Base-by-base conservation (phyloP, 2,329 filamentous ascomycete species). In the Zymoseptoria crescenta region DNA sequence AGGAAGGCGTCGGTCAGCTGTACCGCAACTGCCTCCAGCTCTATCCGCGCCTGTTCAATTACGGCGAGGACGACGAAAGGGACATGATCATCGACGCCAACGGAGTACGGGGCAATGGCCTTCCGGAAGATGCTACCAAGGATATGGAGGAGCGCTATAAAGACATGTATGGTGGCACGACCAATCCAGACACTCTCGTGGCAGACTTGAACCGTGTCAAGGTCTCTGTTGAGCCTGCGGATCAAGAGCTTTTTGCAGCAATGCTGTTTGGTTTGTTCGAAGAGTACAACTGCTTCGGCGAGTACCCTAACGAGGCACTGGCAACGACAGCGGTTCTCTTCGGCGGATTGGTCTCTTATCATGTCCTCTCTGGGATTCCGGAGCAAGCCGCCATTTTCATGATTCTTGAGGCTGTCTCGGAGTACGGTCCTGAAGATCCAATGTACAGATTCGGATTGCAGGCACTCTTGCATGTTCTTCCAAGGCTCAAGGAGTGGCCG, bases 381-480 rank as follows among this genome's bases (percentile, higher is more conserved):
- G 83, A 97, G 35, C 91, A 96, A 71, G 91, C 96, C 58, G 94
- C 90, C n/a, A 79, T 97, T 16, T 91, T 89, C 16, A 96, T 99
- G 91, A 96, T 99, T 63, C 79, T 97, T n/a, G 92, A 99, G 73
- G 91, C 94, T 10, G 91, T 99, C 24, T 83, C 90, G 64, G 91
- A 96, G 64, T 90, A 94, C 68, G 78, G 82, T 30, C 85, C 88
- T 0, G 88, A 95, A 30, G 86, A 92, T 61, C 86, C 90, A 1
- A 97, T 99, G 94, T 97, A 94, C 79, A 96, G 96, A 69, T 99
- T 99, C 71, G 94, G 95, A 9, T 81, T 99, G 10, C 94, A 99
- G 72, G 94, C 94, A 16, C 82, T 99, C 61, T 87, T 96, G 72
- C 91, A 97, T 73, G 83, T 97, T 56, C 86, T 91, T 57, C 81